These are phyloP conservation scores for Coniochaeta pulveracea DNA, from an alignment of 2,329 filamentous ascomycete species.

Conservation along the genomic window DNA sequence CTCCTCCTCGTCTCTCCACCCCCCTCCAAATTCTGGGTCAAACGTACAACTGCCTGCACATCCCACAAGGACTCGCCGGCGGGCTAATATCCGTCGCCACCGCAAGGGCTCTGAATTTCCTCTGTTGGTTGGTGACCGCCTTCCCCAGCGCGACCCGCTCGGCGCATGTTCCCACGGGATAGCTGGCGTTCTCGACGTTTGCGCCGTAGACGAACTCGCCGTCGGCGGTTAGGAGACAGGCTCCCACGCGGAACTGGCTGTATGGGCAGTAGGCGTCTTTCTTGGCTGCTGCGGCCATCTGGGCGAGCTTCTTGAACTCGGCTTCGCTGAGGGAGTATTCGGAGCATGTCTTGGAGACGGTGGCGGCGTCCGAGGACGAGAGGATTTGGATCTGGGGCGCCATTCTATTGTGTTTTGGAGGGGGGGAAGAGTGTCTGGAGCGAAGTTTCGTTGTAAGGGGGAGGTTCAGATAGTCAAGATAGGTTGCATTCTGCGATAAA, in stretches of 20 bases:
- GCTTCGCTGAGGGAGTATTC: conserved; percentile 39
- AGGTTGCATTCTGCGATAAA: no score
- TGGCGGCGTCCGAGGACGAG: conserved; percentile 12
- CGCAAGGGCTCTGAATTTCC: conserved; percentile 63
- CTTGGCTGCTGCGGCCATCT: conserved; percentile 60
- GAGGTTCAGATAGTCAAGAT: no score
- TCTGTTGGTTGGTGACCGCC: conserved; percentile 53
- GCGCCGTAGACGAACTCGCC: conserved; percentile 52
- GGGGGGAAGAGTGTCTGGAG: no score
- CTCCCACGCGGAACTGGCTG: conserved; percentile 84
- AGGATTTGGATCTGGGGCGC: conserved; percentile 10
- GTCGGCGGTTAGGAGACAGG: conserved; percentile 53
- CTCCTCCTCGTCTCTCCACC: no score
- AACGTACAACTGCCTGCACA: conserved; percentile 85
- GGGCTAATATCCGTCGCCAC: conserved; percentile 70
- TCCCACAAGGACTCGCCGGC: conserved; percentile 74
- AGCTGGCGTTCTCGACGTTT: conserved; percentile 88
- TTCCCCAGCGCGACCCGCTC: conserved; percentile 82
- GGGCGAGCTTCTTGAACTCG: conserved; percentile 55
- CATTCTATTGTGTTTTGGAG: conserved; percentile 2
- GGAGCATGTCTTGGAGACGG: conserved; percentile 20
- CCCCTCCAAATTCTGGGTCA: not conserved
- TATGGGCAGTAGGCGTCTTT: conserved; percentile 81
- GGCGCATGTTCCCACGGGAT: conserved; percentile 91
- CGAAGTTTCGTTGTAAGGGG: no score